Percentiles rank a stretch among this genome's conserved stretches.
Evolutionary conservation across 1,284 basidiomycete species (phyloP).

Genomic region (Heterobasidion occidentale): DNA sequence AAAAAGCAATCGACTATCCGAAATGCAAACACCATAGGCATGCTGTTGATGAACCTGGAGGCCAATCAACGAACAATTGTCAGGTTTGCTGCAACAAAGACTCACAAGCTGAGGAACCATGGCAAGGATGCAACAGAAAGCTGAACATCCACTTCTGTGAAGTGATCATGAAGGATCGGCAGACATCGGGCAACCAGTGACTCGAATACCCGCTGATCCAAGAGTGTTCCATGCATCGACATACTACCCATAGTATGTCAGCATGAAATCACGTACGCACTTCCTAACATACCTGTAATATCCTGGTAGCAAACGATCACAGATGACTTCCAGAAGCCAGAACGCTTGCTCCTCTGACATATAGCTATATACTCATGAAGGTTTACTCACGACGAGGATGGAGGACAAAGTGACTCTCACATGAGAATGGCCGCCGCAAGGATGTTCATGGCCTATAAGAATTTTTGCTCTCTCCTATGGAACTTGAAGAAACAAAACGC

Average conservation of each 20-base stretch:
- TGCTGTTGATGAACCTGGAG: constrained; percentile 91
- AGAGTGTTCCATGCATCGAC: constrained; percentile 97
- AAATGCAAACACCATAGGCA: constrained; percentile 99
- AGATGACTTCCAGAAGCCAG: constrained; percentile 94
- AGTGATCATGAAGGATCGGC: constrained; percentile 93
- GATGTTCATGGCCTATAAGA: constrained; percentile 85
- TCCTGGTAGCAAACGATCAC: constrained; percentile 90
- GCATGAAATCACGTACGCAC: background rate
- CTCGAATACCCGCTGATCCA: constrained; percentile 98
- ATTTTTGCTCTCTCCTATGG: constrained; percentile 9
- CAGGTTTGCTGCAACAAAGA: constrained; percentile 9
- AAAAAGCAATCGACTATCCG: constrained; percentile 99
- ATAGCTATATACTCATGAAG: constrained; percentile 48
- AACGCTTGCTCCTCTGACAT: constrained; percentile 99
- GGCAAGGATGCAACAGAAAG: constrained; percentile 95
- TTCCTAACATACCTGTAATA: constrained; percentile 80
- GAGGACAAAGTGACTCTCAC: constrained; percentile 32
- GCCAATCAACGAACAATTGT: background rate
- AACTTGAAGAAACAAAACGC: background rate
- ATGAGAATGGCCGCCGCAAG: constrained; percentile 87
- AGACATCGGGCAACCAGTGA: constrained; percentile 88
- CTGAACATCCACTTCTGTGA: constrained; percentile 88
- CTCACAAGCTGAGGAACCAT: constrained; percentile 93
- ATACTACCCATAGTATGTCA: constrained; percentile 42
- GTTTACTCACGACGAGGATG: constrained; percentile 12